phyloP scores from a whole-genome alignment of 306 rosid genomes.

The Glycine soja region DNA sequence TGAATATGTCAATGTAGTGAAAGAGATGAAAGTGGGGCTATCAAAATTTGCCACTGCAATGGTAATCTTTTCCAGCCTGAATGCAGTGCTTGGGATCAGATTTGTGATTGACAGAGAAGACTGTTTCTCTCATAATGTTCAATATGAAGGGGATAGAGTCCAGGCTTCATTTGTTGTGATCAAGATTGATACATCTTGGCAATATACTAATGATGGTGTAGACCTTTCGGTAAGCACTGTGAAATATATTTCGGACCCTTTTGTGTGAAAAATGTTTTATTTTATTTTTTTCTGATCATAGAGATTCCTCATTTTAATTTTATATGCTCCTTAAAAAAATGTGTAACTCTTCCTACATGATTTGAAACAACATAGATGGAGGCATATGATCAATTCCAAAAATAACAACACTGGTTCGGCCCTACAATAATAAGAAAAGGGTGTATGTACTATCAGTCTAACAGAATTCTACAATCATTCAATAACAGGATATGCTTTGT shows the following conservation, averaged over 20 bases:
- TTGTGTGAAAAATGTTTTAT: background rate
- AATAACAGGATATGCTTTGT: too few species aligned
- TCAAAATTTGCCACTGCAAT: constrained; percentile 39
- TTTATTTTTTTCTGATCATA: constrained; percentile 2
- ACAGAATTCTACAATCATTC: too few species aligned
- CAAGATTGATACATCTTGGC: constrained; percentile 65
- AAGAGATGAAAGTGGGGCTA: constrained; percentile 56
- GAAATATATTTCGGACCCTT: background rate
- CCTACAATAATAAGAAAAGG: background rate
- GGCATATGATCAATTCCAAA: background rate
- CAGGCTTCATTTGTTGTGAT: constrained; percentile 75
- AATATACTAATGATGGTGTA: constrained; percentile 58
- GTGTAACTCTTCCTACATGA: background rate
- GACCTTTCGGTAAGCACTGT: constrained; percentile 60
- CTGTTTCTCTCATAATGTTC: constrained; percentile 64
- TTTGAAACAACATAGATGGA: background rate
- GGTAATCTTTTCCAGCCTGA: constrained; percentile 51
- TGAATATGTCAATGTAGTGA: constrained; percentile 45
- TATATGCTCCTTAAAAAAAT: background rate
- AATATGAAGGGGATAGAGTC: constrained; percentile 64
- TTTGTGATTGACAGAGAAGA: constrained; percentile 76
- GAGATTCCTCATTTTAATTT: background rate
- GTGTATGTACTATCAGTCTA: too few species aligned
- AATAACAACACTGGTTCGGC: background rate
- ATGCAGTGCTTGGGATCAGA: constrained; percentile 65